These are phyloP conservation scores for Mycosphaerelloides madeirae DNA, from an alignment of 2,329 filamentous ascomycete species.

Conservation along the genomic window DNA sequence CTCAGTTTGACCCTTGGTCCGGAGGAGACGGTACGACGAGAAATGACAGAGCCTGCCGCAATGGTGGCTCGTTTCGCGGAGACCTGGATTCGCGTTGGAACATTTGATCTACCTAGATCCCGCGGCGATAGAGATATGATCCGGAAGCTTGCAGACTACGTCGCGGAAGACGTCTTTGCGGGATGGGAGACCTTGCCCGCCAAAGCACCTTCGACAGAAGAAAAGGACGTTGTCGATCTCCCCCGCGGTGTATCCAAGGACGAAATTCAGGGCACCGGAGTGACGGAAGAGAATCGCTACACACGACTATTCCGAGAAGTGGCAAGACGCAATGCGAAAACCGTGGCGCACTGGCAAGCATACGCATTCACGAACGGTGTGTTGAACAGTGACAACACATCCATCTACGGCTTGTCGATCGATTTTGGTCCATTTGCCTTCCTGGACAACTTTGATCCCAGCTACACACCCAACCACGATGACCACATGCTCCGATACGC, in stretches of 20 bases:
- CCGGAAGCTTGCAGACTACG: constrained; percentile 71
- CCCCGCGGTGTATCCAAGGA: constrained; percentile 37
- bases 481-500: constrained; percentile 81
- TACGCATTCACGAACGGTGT: constrained; percentile 99
- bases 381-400: constrained; percentile 96
- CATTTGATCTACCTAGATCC: constrained; percentile 83
- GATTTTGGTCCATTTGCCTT: constrained; percentile 98
- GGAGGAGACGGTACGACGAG: constrained; percentile 66
- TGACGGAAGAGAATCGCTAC: constrained; percentile 77
- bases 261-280: constrained; percentile 60
- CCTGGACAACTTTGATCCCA: constrained; percentile 91
- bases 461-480: constrained; percentile 95
- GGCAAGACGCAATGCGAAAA: constrained; percentile 75
- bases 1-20: constrained; percentile 75
- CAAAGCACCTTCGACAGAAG: constrained; percentile 44
- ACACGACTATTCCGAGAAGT: constrained; percentile 83
- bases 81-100: constrained; percentile 89
- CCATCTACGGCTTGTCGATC: constrained; percentile 78
- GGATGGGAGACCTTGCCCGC: constrained; percentile 82
- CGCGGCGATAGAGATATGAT: constrained; percentile 73
- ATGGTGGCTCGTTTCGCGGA: constrained; percentile 90
- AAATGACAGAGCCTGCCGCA: constrained; percentile 80
- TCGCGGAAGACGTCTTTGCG: constrained; percentile 79
- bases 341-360: constrained; percentile 90
- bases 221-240: constrained; percentile 45